These are phyloP conservation scores for Kwoniella heveanensis DNA, from an alignment of 768 basidiomycete genomes.

Conservation along the genomic window DNA sequence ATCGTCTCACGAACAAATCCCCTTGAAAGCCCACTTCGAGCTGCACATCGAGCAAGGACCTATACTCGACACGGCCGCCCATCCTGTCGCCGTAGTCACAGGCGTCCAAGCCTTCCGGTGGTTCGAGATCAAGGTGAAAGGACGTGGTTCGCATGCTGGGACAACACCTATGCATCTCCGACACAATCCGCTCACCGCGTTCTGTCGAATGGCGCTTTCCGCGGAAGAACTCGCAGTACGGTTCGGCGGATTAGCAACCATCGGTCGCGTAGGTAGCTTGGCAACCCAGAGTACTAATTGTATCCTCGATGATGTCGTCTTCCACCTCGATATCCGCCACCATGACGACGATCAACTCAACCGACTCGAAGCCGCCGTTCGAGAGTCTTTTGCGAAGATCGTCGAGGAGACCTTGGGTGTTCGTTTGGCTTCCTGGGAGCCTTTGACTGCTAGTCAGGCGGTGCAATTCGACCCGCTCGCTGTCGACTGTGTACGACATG, in stretches of 20 bases:
- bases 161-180: slow-evolving; percentile 17
- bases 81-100: slow-evolving; percentile 10
- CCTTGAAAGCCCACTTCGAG: slow-evolving; percentile 26
- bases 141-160: slow-evolving; percentile 21
- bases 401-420: neutral
- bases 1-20: neutral
- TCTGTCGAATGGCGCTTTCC: neutral
- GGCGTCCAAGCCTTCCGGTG: slow-evolving; percentile 23
- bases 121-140: slow-evolving; percentile 14
- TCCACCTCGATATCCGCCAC: slow-evolving; percentile 23
- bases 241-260: slow-evolving; percentile 13
- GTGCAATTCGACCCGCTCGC: neutral
- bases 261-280: slow-evolving; percentile 3
- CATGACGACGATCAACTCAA: slow-evolving; percentile 4
- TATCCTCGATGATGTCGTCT: slow-evolving; percentile 9
- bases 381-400: neutral
- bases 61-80: slow-evolving; percentile 11
- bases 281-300: slow-evolving; percentile 14
- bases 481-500: neutral
- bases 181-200: slow-evolving; percentile 1
- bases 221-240: slow-evolving; percentile 7
- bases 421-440: neutral
- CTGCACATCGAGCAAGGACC: slow-evolving; percentile 31
- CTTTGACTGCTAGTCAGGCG: neutral
- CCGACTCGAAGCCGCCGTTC: slow-evolving; percentile 6